Conservation (phyloP, 805 yeast genomes). For the Scheffersomyces coipomensis region DNA sequence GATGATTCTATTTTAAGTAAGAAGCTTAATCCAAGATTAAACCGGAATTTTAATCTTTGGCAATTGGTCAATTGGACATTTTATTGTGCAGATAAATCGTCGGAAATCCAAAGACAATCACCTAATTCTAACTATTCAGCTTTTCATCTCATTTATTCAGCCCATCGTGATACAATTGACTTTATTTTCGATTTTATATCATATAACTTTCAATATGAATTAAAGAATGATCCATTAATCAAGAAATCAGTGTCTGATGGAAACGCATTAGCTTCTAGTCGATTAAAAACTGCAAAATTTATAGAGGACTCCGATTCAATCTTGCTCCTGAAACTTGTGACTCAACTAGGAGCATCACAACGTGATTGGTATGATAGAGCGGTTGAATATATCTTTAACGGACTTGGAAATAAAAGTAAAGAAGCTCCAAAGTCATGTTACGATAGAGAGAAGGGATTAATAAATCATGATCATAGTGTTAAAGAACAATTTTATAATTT, state of each 20-base stretch:
- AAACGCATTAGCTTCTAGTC: not conserved
- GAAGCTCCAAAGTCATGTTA: slow-evolving; percentile 21
- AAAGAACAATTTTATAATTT: slow-evolving; percentile 9
- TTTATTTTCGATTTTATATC: slow-evolving; percentile 19
- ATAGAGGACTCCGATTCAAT: slow-evolving; percentile 1
- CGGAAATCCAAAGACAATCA: slow-evolving; percentile 15
- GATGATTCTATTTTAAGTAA: slow-evolving; percentile 28
- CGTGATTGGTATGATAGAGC: slow-evolving; percentile 29
- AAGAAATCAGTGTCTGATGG: no score
- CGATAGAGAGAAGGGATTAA: slow-evolving; percentile 20
- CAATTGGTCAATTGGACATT: slow-evolving; percentile 33
- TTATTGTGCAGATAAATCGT: slow-evolving; percentile 29
- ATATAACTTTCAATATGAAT: slow-evolving; percentile 10
- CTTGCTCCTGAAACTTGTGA: slow-evolving; percentile 15
- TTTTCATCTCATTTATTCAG: slow-evolving; percentile 21
- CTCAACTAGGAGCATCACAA: slow-evolving; percentile 18
- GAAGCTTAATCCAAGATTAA: slow-evolving; percentile 19
- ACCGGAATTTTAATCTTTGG: slow-evolving; percentile 26
- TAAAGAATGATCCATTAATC: slow-evolving; percentile 1
- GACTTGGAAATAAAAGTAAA: slow-evolving; percentile 15
- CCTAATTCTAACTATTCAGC: slow-evolving; percentile 16
- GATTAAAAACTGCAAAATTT: not conserved
- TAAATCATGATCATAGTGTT: slow-evolving; percentile 16
- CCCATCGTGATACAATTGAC: slow-evolving; percentile 17
- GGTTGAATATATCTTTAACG: slow-evolving; percentile 26